A percentile compares a stretch with the other conserved stretches of the same genome.
Conservation (phyloP, 2,329 filamentous ascomycete species). For the Diplodia scrobiculata region DNA sequence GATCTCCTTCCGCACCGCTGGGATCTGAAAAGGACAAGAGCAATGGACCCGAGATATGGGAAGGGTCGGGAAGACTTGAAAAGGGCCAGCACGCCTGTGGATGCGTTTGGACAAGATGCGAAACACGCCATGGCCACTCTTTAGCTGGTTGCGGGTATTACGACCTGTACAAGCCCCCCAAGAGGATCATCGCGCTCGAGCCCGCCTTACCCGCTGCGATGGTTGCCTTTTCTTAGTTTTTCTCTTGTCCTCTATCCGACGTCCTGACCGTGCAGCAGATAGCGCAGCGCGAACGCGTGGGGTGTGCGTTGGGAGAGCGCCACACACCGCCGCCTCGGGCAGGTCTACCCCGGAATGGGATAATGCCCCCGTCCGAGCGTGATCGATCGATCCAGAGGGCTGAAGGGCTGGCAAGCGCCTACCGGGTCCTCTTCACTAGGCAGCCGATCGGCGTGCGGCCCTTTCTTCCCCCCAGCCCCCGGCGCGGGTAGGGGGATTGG, state of each 20-base stretch:
- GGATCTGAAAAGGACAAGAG: neutral
- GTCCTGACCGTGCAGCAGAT: neutral
- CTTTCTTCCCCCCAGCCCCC: neutral
- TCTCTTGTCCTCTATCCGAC: neutral
- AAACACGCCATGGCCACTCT: conserved; percentile 14
- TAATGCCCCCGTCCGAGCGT: conserved; percentile 7
- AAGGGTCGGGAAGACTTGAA: neutral
- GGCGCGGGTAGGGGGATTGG: neutral
- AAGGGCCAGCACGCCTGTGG: conserved; percentile 7
- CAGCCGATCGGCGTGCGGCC: neutral
- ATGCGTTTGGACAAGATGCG: conserved; percentile 1
- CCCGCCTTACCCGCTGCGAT: conserved; percentile 11
- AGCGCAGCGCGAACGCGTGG: neutral
- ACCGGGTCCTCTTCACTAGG: neutral
- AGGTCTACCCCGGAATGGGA: neutral
- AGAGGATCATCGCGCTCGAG: neutral
- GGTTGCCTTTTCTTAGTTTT: conserved; percentile 10
- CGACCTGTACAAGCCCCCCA: neutral
- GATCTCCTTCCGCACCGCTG: neutral
- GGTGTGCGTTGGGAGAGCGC: neutral
- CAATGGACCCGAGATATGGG: neutral
- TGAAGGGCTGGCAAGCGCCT: neutral
- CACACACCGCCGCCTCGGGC: neutral
- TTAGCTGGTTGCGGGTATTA: conserved; percentile 12
- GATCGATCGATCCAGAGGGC: conserved; percentile 14